Conservation (phyloP, 139 green algal genomes). For the Tetratostichococcus sp. region DNA sequence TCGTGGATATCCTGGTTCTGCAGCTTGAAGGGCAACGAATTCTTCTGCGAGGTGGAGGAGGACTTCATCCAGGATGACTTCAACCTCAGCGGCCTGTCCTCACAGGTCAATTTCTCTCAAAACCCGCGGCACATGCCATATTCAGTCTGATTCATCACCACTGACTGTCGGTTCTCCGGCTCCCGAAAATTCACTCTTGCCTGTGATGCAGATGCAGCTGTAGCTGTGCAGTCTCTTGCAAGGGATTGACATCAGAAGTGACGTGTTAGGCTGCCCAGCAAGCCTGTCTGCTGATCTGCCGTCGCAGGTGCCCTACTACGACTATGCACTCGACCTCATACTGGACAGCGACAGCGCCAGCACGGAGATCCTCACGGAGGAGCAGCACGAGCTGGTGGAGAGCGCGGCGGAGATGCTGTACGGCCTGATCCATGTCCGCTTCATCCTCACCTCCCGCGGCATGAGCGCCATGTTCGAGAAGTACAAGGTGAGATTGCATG, state of each 20-base stretch:
- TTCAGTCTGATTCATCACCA: too few species aligned
- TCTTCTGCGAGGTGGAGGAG: conserved; percentile 76
- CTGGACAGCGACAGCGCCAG: conserved; percentile 85
- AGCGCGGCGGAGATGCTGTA: conserved; percentile 94
- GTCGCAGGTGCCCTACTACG: conserved; percentile 96
- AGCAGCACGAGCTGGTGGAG: conserved; percentile 89
- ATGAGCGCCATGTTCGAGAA: conserved; percentile 85
- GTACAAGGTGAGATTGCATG: conserved; percentile 58
- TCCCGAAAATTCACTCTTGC: too few species aligned
- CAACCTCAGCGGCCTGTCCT: conserved; percentile 89
- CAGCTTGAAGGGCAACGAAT: conserved; percentile 35
- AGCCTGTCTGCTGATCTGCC: too few species aligned
- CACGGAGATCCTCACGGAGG: conserved; percentile 73
- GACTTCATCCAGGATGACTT: conserved; percentile 99
- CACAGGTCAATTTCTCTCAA: conserved; percentile 30
- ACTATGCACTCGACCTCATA: conserved; percentile 96
- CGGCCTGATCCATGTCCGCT: conserved; percentile 94
- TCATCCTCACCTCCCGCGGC: conserved; percentile 83
- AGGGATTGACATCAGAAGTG: not conserved
- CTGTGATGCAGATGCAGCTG: not conserved
- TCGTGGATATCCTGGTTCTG: conserved; percentile 95
- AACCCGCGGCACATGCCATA: too few species aligned
- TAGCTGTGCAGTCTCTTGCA: not conserved
- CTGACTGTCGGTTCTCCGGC: too few species aligned
- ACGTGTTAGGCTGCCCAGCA: too few species aligned